phyloP scores from a whole-genome alignment of 768 basidiomycete species.

The Tulasnella sp. region DNA sequence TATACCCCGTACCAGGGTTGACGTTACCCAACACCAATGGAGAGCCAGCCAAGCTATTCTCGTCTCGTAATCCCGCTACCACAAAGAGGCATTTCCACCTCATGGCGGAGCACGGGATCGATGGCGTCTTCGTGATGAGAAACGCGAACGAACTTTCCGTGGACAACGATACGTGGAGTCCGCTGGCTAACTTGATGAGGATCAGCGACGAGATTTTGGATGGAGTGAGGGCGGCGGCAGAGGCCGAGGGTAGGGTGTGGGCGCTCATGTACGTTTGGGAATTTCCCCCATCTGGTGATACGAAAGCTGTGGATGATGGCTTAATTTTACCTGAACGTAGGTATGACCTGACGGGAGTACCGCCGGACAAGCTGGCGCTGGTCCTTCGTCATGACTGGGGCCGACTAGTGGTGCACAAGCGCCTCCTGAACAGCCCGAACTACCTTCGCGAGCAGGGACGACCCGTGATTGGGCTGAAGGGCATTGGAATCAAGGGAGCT shows the following conservation, averaged over 20 bases:
- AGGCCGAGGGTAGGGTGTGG: conserved; percentile 74
- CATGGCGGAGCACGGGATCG: conserved; percentile 80
- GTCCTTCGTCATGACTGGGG: conserved; percentile 70
- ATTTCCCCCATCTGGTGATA: background rate
- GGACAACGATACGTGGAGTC: conserved; percentile 40
- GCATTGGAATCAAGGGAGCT: conserved; percentile 63
- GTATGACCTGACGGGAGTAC: conserved; percentile 82
- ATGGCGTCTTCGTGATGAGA: conserved; percentile 78
- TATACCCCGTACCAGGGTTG: conserved; percentile 66
- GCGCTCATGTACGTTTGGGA: conserved; percentile 66
- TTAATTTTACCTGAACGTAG: conserved; percentile 40
- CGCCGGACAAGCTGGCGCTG: conserved; percentile 61
- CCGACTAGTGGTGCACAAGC: conserved; percentile 61
- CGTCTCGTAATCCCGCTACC: conserved; percentile 69
- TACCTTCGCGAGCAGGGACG: conserved; percentile 68
- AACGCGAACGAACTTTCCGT: conserved; percentile 66
- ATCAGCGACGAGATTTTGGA: conserved; percentile 72
- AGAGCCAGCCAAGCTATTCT: conserved; percentile 67
- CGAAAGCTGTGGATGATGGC: background rate
- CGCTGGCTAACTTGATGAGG: conserved; percentile 55
- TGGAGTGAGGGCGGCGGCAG: conserved; percentile 69
- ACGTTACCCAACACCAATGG: conserved; percentile 48
- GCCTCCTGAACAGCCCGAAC: conserved; percentile 63
- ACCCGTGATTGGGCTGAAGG: conserved; percentile 66
- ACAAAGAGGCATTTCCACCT: conserved; percentile 70